Evolutionary conservation across 2,329 filamentous ascomycete genomes (phyloP).

Genomic region (Colletotrichum sp.): DNA sequence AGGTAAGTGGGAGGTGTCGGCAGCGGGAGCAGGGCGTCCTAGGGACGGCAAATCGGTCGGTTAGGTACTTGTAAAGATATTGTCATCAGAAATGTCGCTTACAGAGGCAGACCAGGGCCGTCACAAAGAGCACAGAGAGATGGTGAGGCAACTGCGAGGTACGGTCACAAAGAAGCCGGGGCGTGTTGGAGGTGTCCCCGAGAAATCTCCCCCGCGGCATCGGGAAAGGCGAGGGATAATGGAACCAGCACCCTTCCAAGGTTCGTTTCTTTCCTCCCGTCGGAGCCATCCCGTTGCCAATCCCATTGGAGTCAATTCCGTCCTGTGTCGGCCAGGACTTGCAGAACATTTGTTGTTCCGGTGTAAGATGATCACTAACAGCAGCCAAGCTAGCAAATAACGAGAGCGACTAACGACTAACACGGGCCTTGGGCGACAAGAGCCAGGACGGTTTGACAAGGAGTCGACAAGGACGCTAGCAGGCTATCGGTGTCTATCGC

Average conservation of each 20-base stretch:
- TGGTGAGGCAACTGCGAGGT: background rate
- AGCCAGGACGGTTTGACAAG: background rate
- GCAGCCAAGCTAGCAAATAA: background rate
- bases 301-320: background rate
- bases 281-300: background rate
- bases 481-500: background rate
- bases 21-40: background rate
- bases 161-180: background rate
- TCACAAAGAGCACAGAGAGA: background rate
- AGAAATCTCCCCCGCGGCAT: conserved; percentile 1
- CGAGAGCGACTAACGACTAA: background rate
- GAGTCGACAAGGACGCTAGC: background rate
- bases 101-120: background rate
- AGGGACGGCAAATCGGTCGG: background rate
- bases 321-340: background rate
- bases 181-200: background rate
- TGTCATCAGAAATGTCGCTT: background rate
- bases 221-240: background rate
- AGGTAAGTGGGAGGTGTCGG: background rate
- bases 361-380: background rate
- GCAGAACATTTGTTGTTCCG: background rate
- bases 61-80: background rate
- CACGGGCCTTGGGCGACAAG: background rate
- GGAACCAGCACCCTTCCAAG: background rate
- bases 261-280: background rate